A percentile compares a stretch with the other conserved stretches of the same genome.
phyloP scores from a whole-genome alignment of 257 asterid species.

The Nicotiana noctiflora region DNA sequence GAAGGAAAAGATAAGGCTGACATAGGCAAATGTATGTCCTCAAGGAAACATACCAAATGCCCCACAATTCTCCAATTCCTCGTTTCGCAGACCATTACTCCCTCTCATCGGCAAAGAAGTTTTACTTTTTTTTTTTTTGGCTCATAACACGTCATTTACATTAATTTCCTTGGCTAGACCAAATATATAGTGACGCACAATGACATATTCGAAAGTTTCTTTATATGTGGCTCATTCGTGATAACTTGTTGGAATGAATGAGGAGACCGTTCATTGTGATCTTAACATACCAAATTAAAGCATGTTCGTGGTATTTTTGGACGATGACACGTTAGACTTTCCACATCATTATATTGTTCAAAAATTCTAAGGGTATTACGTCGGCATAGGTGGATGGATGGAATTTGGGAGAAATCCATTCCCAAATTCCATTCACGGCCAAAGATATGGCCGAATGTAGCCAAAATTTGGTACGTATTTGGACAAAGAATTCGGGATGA shows the following conservation, averaged over 20 bases:
- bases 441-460: too few species aligned
- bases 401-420: conserved; percentile 1
- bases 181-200: neutral
- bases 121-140: neutral
- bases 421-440: neutral
- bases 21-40: conserved; percentile 19
- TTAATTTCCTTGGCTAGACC: neutral
- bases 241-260: neutral
- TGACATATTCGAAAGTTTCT: neutral
- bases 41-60: conserved; percentile 31
- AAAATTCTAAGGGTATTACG: neutral
- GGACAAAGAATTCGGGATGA: neutral
- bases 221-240: conserved; percentile 2
- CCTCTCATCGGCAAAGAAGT: conserved; percentile 16
- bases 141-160: neutral
- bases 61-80: conserved; percentile 7
- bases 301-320: neutral
- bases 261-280: neutral
- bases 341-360: neutral
- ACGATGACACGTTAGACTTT: conserved; percentile 11
- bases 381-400: neutral
- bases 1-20: conserved; percentile 3
- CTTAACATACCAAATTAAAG: neutral
- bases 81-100: conserved; percentile 13
- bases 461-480: conserved; percentile 1